Evolutionary conservation across 129 eudicot genomes (phyloP), one percentile per base, ranked within the genome.

Genomic region (Tanacetum coccineum): DNA sequence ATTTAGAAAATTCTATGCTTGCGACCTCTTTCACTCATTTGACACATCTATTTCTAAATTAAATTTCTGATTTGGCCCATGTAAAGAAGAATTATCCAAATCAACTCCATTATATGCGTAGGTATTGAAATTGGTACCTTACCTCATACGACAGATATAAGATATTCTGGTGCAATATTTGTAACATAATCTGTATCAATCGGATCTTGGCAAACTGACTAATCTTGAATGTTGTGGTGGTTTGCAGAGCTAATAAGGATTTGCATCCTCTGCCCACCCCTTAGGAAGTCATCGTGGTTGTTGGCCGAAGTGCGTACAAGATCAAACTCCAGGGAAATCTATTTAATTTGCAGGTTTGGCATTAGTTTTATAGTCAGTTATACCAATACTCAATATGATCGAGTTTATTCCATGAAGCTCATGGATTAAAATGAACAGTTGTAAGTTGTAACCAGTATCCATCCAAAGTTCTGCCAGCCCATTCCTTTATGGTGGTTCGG

Each of bases 281-380:
- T 92, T 68, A 80, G 71, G 58, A 92, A 88, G 84, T 81, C 95
- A 3, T 81, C 95, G 11, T 92, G 95, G 95, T 74, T 85, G 80
- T 77, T 96, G 67, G 96, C 98, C 65, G 88, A 92, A 76, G 96
- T 96, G n/a, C n/a, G n/a, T 40, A 88, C 98, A 73, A 80, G 96
- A 77, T 71, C 98, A 39, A 75, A 77, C 62, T 92, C 98, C 13
- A 83, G 91, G 64, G 98, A 92, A 78, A 92, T 88, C 47, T 92
- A 92, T 79, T 66, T 92, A 49, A 86, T 92, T 57, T 92, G 98
- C 98, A 88, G 68, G 95, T 84, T 21, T 78, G 88, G 67, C 80
- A 20, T 54, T 75, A 75, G 30, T 66, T 54, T 45, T 70, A n/a
- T 40, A 18, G 15, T 68, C 51, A 60, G 59, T 47, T 59, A 8